A percentile compares a stretch with the other conserved stretches of the same genome.
phyloP scores from a whole-genome alignment of 805 yeast species.

The Candida arabinofermentans region DNA sequence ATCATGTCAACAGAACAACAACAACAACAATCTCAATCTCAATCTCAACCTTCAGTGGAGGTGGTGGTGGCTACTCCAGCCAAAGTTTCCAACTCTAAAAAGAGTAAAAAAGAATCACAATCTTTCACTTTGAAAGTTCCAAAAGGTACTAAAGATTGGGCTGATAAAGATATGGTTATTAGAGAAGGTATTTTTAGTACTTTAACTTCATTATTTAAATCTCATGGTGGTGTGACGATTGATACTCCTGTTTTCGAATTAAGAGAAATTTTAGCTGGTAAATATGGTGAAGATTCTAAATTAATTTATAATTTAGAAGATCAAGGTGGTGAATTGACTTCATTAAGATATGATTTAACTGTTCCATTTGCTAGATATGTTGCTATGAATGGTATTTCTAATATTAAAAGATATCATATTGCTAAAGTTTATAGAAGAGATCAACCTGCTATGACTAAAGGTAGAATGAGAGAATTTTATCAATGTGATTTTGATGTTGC shows the following conservation, averaged over 20 bases:
- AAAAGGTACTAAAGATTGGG: slow-evolving; percentile 98
- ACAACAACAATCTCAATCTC: too few relatives aligned
- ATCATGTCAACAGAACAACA: slow-evolving; percentile 2
- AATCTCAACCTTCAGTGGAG: background rate
- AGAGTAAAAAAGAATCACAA: slow-evolving; percentile 43
- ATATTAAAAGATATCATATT: slow-evolving; percentile 91
- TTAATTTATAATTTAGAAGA: slow-evolving; percentile 93
- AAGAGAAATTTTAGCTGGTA: slow-evolving; percentile 92
- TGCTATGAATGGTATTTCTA: slow-evolving; percentile 89
- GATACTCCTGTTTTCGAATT: slow-evolving; percentile 98
- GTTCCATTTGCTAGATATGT: slow-evolving; percentile 98
- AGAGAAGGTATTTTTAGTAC: slow-evolving; percentile 82
- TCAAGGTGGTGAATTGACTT: slow-evolving; percentile 97
- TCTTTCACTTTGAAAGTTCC: slow-evolving; percentile 88
- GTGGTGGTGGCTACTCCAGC: background rate
- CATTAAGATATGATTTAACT: slow-evolving; percentile 92
- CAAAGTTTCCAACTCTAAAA: slow-evolving; percentile 10
- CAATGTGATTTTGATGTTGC: slow-evolving; percentile 99
- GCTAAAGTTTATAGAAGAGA: slow-evolving; percentile 99
- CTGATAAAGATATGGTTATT: slow-evolving; percentile 94
- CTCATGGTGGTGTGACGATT: slow-evolving; percentile 97
- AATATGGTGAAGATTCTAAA: slow-evolving; percentile 98
- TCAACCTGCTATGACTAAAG: slow-evolving; percentile 99
- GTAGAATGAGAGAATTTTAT: slow-evolving; percentile 98
- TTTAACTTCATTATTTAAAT: slow-evolving; percentile 71